These are phyloP conservation scores for Panellus pusillus DNA, from an alignment of 768 basidiomycete genomes.

Conservation along the genomic window DNA sequence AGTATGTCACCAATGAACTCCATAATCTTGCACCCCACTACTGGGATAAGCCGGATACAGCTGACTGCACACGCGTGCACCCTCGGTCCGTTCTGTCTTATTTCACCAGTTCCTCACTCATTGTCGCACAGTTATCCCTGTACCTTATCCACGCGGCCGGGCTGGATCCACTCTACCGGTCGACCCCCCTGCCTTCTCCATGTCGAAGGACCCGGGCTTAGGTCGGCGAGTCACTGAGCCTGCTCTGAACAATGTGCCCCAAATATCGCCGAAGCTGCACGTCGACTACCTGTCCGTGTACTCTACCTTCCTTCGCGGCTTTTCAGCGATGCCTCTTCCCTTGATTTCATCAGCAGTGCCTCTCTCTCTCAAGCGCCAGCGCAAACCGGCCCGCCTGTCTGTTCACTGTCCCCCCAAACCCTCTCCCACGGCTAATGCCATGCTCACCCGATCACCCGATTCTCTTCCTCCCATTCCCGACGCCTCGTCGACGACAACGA, in stretches of 20 bases:
- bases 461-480: conserved; percentile 78
- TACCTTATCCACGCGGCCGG: too few species aligned
- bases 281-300: conserved; percentile 87
- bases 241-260: too few species aligned
- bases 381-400: conserved; percentile 27
- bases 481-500: conserved; percentile 52
- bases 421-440: conserved; percentile 67
- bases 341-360: conserved; percentile 24
- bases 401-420: conserved; percentile 47
- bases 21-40: conserved; percentile 64
- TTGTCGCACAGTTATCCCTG: too few species aligned
- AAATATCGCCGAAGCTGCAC: too few species aligned
- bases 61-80: conserved; percentile 76
- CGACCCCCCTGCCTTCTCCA: too few species aligned
- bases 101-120: background rate
- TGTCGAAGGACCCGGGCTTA: too few species aligned
- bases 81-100: conserved; percentile 49
- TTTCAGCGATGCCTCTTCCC: conserved; percentile 40
- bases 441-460: conserved; percentile 66
- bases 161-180: too few species aligned
- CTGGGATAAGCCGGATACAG: too few species aligned
- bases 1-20: conserved; percentile 72
- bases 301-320: conserved; percentile 67
- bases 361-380: too few species aligned
- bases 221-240: too few species aligned